Evolutionary conservation across 2,329 filamentous ascomycete species (phyloP), one percentile per base, ranked within the genome.

Genomic region (Colletotrichum sp.): DNA sequence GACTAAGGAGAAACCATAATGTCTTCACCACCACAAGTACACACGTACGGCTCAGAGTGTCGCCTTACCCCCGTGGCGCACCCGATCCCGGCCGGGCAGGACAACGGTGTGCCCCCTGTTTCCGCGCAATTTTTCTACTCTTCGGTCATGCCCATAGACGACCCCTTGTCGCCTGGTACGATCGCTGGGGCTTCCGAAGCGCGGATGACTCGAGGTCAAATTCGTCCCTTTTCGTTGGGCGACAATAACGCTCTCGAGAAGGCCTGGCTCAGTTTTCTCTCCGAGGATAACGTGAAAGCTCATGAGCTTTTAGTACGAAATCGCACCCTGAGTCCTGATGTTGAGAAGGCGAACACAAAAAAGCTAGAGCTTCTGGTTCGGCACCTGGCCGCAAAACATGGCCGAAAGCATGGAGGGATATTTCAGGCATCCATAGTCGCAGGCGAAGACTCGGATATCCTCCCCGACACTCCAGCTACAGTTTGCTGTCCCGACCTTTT

Each of bases 91-190:
- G 78, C 82, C 31, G 74, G 81, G 29, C 82, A 83, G 70, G 81
- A 84, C 58, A 84, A 87, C 68, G 86, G 85, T 67, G 87, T 90
- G 29, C 93, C 93, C 18, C 88, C 90, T 0, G 82, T 93, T 68
- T 87, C 88, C 36, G 89, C 93, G 27, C 94, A 95, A 76, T 98
- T 95, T 85, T 98, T 98, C 84, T 98, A 98, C 83, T 90, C 92
- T 16, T 97, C 95, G 13, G 87, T 92, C 15, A 89, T 96, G 64
- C 93, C 95, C 34, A 95, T 98, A 80, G 95, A 98, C 79, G 95
- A 98, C 79, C 95, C 95, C 29, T 88, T 98, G n/a, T 95, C 93
- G 12, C 90, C 93, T 2, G 84, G 87, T 13, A 82, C 88, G 84
- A 80, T 91, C 82, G 81, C 90, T 80, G 82, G 82, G 29, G 78